Evolutionary conservation across 805 yeast genomes (phyloP).

Genomic region (Candida lessepsii): DNA sequence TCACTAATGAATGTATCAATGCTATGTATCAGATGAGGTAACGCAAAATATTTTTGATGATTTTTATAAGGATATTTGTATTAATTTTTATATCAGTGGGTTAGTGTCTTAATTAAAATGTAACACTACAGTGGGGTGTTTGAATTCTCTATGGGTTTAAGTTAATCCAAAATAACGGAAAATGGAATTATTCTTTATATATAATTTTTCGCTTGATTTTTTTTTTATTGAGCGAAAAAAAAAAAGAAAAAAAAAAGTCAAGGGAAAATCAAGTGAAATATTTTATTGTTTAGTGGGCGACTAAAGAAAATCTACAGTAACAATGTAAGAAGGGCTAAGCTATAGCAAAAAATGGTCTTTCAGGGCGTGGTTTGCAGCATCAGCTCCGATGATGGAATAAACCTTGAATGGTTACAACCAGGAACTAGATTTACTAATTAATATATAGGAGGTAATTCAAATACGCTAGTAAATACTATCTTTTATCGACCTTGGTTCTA

Average conservation of each 20-base stretch:
- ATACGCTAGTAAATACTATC: no score
- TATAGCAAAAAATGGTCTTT: not conserved
- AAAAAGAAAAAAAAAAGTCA: not conserved
- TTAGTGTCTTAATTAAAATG: no score
- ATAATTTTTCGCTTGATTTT: slow-evolving; percentile 8
- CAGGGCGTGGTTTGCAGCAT: not conserved
- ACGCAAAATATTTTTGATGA: no score
- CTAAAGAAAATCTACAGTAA: not conserved
- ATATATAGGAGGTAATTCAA: no score
- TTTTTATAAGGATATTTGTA: no score
- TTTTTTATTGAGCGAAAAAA: not conserved
- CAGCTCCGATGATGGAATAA: not conserved
- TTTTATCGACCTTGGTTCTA: no score
- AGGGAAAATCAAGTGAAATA: slow-evolving; percentile 3
- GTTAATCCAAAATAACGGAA: slow-evolving; percentile 1
- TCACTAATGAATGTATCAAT: not conserved
- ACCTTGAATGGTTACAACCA: no score
- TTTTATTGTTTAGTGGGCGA: not conserved
- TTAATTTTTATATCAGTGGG: no score
- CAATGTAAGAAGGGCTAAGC: not conserved
- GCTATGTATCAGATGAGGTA: no score
- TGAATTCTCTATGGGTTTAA: not conserved
- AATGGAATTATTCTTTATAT: slow-evolving; percentile 4
- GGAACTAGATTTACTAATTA: no score
- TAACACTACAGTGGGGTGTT: no score